Evolutionary conservation across 768 basidiomycete genomes (phyloP).

Genomic region (Coprinopsis strossmayeri): DNA sequence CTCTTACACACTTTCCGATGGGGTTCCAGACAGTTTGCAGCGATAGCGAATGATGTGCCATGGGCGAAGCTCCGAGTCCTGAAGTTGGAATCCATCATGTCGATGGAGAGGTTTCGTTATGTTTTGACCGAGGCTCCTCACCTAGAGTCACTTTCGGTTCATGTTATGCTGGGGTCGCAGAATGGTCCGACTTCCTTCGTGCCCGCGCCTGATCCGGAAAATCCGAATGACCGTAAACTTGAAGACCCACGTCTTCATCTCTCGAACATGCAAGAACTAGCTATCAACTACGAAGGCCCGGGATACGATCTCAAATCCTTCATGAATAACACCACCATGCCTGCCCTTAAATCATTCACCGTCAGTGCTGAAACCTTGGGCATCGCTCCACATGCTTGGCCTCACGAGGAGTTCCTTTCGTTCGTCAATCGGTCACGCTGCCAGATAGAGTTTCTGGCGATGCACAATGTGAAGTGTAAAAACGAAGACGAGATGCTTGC

Average conservation of each 20-base stretch:
- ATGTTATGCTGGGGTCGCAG: no score
- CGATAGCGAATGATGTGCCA: background rate
- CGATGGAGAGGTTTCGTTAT: background rate
- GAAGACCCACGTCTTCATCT: background rate
- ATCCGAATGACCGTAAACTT: background rate
- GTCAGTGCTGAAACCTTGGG: background rate
- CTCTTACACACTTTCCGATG: background rate
- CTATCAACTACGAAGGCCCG: background rate
- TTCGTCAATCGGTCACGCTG: background rate
- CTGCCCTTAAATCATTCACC: background rate
- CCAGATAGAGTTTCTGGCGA: background rate
- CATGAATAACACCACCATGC: background rate
- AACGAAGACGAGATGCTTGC: background rate
- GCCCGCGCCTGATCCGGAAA: background rate
- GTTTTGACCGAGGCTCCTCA: background rate
- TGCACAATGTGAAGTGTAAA: background rate
- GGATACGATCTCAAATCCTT: background rate
- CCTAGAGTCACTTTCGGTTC: background rate
- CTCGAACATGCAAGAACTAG: background rate
- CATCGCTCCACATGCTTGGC: background rate
- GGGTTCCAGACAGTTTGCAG: background rate
- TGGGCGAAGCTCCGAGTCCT: background rate
- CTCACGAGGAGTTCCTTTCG: background rate
- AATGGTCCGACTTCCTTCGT: no score
- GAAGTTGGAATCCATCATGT: background rate